Evolutionary conservation across 768 basidiomycete genomes (phyloP).

Genomic region (Suillus decipiens): DNA sequence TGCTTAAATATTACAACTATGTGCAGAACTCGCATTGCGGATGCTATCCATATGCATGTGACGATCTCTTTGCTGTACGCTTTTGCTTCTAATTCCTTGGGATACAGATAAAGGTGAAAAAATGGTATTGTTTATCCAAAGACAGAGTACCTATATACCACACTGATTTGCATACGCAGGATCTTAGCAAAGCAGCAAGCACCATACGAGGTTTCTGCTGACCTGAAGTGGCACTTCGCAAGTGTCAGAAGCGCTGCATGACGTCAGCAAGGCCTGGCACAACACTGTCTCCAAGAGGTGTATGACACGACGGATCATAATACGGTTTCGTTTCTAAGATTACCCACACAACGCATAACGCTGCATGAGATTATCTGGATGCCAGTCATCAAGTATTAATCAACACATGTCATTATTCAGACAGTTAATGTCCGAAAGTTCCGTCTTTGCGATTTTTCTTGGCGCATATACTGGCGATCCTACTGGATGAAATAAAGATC

Average conservation of each 20-base stretch:
- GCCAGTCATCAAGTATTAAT: neutral
- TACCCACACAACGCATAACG: neutral
- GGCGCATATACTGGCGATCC: neutral
- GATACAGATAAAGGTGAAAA: neutral
- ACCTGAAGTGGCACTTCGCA: neutral
- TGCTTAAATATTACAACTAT: neutral
- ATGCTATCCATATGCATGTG: neutral
- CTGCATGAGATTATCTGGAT: neutral
- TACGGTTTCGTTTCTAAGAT: neutral
- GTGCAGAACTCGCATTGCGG: neutral
- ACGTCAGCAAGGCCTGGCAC: neutral
- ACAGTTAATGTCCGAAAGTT: neutral
- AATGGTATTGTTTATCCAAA: neutral
- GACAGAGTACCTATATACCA: neutral
- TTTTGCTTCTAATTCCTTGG: neutral
- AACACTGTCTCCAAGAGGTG: neutral
- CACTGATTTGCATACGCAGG: neutral
- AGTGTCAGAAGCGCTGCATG: neutral
- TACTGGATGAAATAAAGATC: neutral
- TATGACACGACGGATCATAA: too few species aligned
- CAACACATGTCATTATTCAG: neutral
- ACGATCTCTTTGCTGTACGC: conserved; percentile 5
- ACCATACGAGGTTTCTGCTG: neutral
- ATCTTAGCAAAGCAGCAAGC: neutral
- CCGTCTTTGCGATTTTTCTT: neutral